A percentile compares a stretch with the other conserved stretches of the same genome.
phyloP scores from a whole-genome alignment of 495 filamentous ascomycete species.

The Aspergillus egyptiacus region DNA sequence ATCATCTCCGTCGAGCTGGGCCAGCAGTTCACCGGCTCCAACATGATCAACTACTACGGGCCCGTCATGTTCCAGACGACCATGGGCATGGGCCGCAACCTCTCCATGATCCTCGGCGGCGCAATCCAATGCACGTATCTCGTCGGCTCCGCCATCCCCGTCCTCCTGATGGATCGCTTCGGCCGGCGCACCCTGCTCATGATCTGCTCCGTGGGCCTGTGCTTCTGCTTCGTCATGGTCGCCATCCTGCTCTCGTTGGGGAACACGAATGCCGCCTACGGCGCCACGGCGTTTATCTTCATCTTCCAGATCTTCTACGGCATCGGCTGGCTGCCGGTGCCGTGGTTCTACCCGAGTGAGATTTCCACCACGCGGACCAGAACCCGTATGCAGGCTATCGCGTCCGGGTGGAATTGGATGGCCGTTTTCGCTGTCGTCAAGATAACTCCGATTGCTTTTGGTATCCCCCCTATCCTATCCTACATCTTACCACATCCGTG shows the following conservation, averaged over 20 bases:
- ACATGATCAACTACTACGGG: constrained; percentile 48
- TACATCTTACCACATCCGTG: constrained; percentile 9
- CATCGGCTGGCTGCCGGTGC: constrained; percentile 26
- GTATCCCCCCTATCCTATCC: constrained; percentile 1
- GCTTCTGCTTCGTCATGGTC: constrained; percentile 37
- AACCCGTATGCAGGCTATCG: constrained; percentile 35
- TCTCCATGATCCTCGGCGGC: constrained; percentile 47
- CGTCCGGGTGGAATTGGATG: constrained; percentile 43
- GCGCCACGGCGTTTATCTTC: constrained; percentile 36
- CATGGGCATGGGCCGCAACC: constrained; percentile 46
- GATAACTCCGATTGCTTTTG: constrained; percentile 52
- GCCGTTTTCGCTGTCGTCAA: constrained; percentile 51
- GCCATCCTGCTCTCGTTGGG: constrained; percentile 28
- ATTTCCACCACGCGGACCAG: constrained; percentile 43
- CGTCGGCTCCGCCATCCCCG: constrained; percentile 30
- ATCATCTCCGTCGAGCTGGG: constrained; percentile 30
- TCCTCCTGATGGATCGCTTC: constrained; percentile 45
- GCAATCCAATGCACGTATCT: constrained; percentile 40
- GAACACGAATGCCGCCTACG: constrained; percentile 24
- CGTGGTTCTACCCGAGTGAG: constrained; percentile 70
- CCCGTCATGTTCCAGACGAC: constrained; percentile 44
- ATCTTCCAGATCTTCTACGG: constrained; percentile 39
- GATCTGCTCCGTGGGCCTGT: constrained; percentile 40
- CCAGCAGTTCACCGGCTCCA: constrained; percentile 44
- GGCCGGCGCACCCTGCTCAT: constrained; percentile 48